Conservation (phyloP, 768 basidiomycete species). For the Coprinopsis cinerea region DNA sequence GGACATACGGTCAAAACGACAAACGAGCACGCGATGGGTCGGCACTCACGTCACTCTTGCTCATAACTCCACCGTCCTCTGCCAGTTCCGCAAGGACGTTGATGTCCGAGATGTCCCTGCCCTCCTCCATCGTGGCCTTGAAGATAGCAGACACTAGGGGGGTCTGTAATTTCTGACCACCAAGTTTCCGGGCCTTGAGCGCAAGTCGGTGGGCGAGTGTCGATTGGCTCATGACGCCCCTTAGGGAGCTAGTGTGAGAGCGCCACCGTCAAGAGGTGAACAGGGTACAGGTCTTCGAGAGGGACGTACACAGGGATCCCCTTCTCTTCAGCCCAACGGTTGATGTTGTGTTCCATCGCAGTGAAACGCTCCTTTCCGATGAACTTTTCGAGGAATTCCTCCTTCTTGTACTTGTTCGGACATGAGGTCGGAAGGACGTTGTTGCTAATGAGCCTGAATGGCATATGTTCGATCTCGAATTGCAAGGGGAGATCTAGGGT, state of each 20-base stretch:
- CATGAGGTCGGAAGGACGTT: constrained; percentile 30
- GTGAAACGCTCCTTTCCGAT: constrained; percentile 48
- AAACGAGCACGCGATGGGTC: constrained; percentile 2
- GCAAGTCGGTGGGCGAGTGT: constrained; percentile 66
- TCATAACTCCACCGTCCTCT: constrained; percentile 49
- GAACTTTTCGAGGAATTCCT: constrained; percentile 37
- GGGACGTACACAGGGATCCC: constrained; percentile 48
- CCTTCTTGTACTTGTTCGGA: constrained; percentile 34
- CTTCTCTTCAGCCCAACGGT: constrained; percentile 49
- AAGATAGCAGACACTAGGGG: constrained; percentile 53
- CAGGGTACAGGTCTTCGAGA: neutral
- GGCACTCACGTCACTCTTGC: constrained; percentile 49
- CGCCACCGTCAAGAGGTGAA: neutral
- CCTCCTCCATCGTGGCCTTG: constrained; percentile 60
- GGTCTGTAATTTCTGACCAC: constrained; percentile 56
- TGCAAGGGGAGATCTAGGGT: constrained; percentile 40
- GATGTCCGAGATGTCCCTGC: constrained; percentile 56
- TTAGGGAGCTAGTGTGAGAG: constrained; percentile 42
- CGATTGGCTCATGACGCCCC: constrained; percentile 60
- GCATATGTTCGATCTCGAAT: constrained; percentile 48
- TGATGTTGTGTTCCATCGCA: constrained; percentile 35
- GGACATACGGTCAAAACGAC: constrained; percentile 4
- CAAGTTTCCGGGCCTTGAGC: constrained; percentile 58
- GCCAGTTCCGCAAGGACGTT: constrained; percentile 56
- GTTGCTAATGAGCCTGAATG: constrained; percentile 41